Base-by-base conservation (phyloP, 2,329 filamentous ascomycete species). In the Ilyonectria sp. region DNA sequence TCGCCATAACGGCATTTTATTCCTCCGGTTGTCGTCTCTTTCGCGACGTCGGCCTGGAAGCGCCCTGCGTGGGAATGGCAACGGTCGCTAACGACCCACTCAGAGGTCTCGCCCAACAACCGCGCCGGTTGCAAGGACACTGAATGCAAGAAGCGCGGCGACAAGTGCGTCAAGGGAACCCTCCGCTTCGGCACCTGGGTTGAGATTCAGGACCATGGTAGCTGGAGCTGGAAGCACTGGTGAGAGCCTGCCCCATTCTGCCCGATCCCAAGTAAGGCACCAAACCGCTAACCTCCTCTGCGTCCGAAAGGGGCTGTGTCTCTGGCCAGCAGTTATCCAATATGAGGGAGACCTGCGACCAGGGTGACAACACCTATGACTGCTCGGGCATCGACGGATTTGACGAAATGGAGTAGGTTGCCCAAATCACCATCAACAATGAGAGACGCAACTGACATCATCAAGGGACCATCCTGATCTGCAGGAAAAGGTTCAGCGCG, bases 201-300 rank as follows among this genome's bases (percentile, higher is more conserved):
- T 69, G 87, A 87, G 9, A 87, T 92, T 33, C 75, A 84, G 0
- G 86, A 88, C 0, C 86, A 91, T 76, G 88, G 89, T 47, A 87
- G 86, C 76, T 97, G 90, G 89, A 80, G 84, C 64, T 98, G 92
- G 91, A 92, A 92, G 78, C 95, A 98, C 79, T 98, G 95, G 95
- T 97, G 86, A 77, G 87, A 74, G 49, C 40, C n/a, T 54, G 47
- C 13, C 56, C 40, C 17, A 43, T 50, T 54, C 19, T 47, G 40
- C 15, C 40, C 17, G 15, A 43, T 43, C 7, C 47, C 53, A 13
- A 57, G 33, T 33, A 35, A 46, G n/a, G 44, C 35, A 37, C 56
- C 56, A 54, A 40, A 33, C 23, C 40, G 23, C 35, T 59, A 40
- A 47, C 46, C 63, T 64, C 23, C 63, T 29, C 23, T 52, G 33